These are phyloP conservation scores for Hirsutella thompsonii DNA, from an alignment of 2,329 filamentous ascomycete species.

Conservation along the genomic window DNA sequence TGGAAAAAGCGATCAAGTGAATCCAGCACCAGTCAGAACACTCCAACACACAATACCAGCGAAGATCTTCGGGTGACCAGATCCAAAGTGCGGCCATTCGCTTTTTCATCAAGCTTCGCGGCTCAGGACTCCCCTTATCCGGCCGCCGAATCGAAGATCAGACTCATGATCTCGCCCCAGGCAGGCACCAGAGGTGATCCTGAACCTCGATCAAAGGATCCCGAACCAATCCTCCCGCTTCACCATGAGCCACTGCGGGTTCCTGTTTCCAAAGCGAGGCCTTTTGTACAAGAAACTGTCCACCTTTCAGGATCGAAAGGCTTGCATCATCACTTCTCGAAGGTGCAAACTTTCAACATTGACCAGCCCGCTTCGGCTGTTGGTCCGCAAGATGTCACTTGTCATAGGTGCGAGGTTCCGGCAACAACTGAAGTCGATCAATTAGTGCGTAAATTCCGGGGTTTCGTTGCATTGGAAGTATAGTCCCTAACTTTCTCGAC, in stretches of 20 bases:
- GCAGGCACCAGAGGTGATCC: neutral
- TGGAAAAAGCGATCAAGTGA: neutral
- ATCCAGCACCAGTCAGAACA: neutral
- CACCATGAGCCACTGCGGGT: neutral
- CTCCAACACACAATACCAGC: no score
- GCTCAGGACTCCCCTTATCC: neutral
- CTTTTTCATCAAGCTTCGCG: neutral
- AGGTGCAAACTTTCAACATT: slow-evolving; percentile 2
- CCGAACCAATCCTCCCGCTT: neutral
- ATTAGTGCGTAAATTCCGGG: no score
- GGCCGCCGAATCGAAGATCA: slow-evolving; percentile 1
- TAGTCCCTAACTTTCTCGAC: neutral
- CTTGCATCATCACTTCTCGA: slow-evolving; percentile 8
- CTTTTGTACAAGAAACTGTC: neutral
- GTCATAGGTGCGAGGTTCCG: neutral
- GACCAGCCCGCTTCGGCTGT: slow-evolving; percentile 1
- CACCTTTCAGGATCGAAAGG: neutral
- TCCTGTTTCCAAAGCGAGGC: slow-evolving; percentile 2
- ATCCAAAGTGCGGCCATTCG: slow-evolving; percentile 4
- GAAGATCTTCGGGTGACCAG: neutral
- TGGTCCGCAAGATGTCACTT: neutral
- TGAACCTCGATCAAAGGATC: neutral
- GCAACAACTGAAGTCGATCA: no score
- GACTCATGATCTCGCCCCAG: slow-evolving; percentile 1
- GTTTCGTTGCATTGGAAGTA: no score